Evolutionary conservation across 495 filamentous ascomycete species (phyloP), one percentile per base, ranked within the genome.

Genomic region (Evernia prunastri): DNA sequence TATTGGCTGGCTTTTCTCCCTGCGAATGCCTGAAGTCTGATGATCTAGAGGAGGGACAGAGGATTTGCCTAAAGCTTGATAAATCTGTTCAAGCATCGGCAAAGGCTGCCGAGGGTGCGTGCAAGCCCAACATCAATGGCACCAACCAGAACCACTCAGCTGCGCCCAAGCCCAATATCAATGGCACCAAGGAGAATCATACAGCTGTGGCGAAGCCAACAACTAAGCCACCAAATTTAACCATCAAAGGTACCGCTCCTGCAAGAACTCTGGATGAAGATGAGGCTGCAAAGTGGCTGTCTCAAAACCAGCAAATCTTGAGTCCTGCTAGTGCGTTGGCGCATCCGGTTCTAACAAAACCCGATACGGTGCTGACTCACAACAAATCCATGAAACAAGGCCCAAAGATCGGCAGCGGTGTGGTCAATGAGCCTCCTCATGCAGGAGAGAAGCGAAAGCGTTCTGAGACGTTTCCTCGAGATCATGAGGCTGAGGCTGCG

Each of bases 1-100:
- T 5, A 0, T 37, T 59, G 15, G 56, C 56, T 40, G 56, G 56
- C 36, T 59, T 59, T 42, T 40, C 17, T 27, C 35, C 23, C 20
- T 59, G 56, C 56, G 10, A 59, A 37, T 59, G 56, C 31, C 56
- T 59, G 23, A 59, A 59, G 35, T 31, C 56, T 6, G 56, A 59
- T 27, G 56, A 25, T 37, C 4, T 25, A 8, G 56, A 31, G 4
- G 17, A 59, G 18, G 39, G 56, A 31, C 25, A 40, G 35, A 37
- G 56, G n/a, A 4, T 42, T 39, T 59, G 56, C 39, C 56, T 59
- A 8, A 59, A 59, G 35, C 56, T 59, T 42, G 35, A 36, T 37
- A 59, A 37, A n/a, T 27, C 35, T 13, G 11, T 37, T 29, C 35
- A 29, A 39, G 35, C 39, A 23, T 11, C n/a, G 29, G 20, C 35